Evolutionary conservation across 306 rosid species (phyloP).

Genomic region (Dryas octopetala): DNA sequence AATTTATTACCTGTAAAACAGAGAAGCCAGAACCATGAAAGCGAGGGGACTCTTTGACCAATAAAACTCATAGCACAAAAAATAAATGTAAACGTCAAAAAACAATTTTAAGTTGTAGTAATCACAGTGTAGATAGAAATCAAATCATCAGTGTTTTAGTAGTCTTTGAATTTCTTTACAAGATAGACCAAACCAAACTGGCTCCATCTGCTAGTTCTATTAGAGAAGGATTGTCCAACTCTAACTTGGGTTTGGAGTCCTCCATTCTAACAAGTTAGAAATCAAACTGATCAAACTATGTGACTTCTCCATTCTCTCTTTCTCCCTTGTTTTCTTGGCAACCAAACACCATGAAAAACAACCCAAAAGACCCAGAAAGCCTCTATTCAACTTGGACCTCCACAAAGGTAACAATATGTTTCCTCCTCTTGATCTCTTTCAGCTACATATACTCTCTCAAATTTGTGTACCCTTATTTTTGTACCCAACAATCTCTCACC

Average conservation of each 20-base stretch:
- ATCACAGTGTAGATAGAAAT: not conserved
- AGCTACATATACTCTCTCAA: conserved; percentile 44
- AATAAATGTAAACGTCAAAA: too few species aligned
- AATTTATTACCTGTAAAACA: too few species aligned
- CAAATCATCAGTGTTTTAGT: not conserved
- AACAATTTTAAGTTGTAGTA: too few species aligned
- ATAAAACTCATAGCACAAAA: too few species aligned
- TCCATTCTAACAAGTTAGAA: not conserved
- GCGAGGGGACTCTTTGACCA: too few species aligned
- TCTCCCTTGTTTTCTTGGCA: not conserved
- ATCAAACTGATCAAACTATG: not conserved
- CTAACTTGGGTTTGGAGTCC: not conserved
- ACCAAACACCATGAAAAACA: conserved; percentile 39
- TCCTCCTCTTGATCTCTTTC: conserved; percentile 44
- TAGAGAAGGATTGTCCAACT: not conserved
- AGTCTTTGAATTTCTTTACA: not conserved
- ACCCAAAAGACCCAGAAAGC: conserved; percentile 45
- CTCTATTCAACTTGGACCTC: conserved; percentile 30
- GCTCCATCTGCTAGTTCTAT: not conserved
- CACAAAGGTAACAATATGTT: conserved; percentile 41
- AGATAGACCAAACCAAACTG: not conserved
- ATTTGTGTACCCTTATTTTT: conserved; percentile 28
- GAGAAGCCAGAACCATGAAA: too few species aligned
- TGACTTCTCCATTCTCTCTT: not conserved
- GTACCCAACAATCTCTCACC: conserved; percentile 18